phyloP scores from a whole-genome alignment of 768 basidiomycete species.

The Phanerochaete sordida region DNA sequence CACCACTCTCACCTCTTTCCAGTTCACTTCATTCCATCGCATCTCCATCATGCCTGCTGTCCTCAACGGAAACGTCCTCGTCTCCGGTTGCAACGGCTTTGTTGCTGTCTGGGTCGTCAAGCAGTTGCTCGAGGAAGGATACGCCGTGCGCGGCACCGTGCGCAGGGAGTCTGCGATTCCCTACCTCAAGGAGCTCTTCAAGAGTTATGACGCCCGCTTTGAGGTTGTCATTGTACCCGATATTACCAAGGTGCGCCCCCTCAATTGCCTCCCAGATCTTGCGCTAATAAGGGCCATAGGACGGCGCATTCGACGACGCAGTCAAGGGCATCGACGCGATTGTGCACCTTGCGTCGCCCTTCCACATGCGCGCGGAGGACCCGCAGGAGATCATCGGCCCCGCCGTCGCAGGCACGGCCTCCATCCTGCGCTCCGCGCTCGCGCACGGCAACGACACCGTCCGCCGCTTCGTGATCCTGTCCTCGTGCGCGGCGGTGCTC shows the following conservation, averaged over 20 bases:
- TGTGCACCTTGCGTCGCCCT: slow-evolving; percentile 20
- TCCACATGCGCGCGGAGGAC: slow-evolving; percentile 12
- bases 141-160: slow-evolving; percentile 62
- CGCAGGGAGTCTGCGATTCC: slow-evolving; percentile 58
- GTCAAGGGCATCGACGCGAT: slow-evolving; percentile 21
- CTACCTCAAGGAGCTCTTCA: slow-evolving; percentile 52
- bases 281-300: too few relatives aligned
- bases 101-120: slow-evolving; percentile 58
- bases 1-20: too few relatives aligned
- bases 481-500: slow-evolving; percentile 53
- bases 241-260: slow-evolving; percentile 47
- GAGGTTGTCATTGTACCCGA: slow-evolving; percentile 69
- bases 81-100: slow-evolving; percentile 59
- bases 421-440: slow-evolving; percentile 31
- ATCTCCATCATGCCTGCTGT: slow-evolving; percentile 32
- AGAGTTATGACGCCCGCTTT: slow-evolving; percentile 50
- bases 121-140: slow-evolving; percentile 57
- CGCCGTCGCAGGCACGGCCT: slow-evolving; percentile 40
- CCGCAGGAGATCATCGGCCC: slow-evolving; percentile 35
- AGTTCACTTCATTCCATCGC: too few relatives aligned
- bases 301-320: slow-evolving; percentile 23
- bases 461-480: slow-evolving; percentile 69
- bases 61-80: slow-evolving; percentile 39
- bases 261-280: too few relatives aligned
- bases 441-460: slow-evolving; percentile 33